Evolutionary conservation across 2,329 filamentous ascomycete genomes (phyloP).

Genomic region (Ceratocystis lukuohia): DNA sequence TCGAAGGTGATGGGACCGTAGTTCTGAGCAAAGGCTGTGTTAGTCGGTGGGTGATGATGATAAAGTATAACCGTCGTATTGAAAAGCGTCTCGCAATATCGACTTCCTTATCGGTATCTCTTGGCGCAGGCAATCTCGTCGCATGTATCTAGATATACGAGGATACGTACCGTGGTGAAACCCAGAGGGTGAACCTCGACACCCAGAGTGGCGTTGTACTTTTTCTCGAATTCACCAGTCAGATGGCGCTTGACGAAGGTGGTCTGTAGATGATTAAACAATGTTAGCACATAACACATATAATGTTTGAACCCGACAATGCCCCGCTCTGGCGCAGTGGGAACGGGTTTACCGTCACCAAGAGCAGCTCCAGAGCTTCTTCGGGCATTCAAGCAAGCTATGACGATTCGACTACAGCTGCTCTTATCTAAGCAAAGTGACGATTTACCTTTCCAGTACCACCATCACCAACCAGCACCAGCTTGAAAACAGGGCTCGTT

Average conservation of each 20-base stretch:
- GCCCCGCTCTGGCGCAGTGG: slow-evolving; percentile 15
- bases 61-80: neutral
- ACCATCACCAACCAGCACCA: slow-evolving; percentile 97
- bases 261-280: slow-evolving; percentile 46
- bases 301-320: neutral
- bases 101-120: neutral
- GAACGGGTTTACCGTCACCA: neutral
- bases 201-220: slow-evolving; percentile 99
- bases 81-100: neutral
- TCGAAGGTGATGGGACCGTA: slow-evolving; percentile 95
- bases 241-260: slow-evolving; percentile 99
- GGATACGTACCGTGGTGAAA: slow-evolving; percentile 79
- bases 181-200: slow-evolving; percentile 97
- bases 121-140: slow-evolving; percentile 20
- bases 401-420: neutral
- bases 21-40: slow-evolving; percentile 46
- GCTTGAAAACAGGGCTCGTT: slow-evolving; percentile 75
- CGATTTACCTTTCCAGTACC: slow-evolving; percentile 85
- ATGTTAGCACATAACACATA: neutral
- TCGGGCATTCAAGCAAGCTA: neutral
- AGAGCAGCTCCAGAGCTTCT: neutral
- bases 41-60: neutral
- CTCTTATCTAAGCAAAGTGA: neutral
- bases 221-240: slow-evolving; percentile 99
- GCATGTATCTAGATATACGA: slow-evolving; percentile 21